Evolutionary conservation across 768 basidiomycete genomes (phyloP).

Genomic region (Serendipita vermifera): DNA sequence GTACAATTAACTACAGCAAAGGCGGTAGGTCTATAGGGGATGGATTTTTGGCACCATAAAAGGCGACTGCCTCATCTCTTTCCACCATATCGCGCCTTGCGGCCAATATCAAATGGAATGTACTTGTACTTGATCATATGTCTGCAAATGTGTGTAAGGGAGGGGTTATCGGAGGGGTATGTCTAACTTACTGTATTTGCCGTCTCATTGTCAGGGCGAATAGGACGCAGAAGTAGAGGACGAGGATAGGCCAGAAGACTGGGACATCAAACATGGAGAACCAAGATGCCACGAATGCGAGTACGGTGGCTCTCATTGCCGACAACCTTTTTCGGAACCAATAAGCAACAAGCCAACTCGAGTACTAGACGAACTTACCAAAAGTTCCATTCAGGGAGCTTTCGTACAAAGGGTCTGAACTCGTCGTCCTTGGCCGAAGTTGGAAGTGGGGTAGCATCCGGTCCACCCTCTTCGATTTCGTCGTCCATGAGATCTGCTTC

Average conservation of each 20-base stretch:
- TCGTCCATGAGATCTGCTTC: constrained; percentile 88
- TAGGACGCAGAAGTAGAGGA: constrained; percentile 91
- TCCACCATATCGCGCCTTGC: constrained; percentile 74
- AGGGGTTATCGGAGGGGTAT: constrained; percentile 6
- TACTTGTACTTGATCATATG: constrained; percentile 99
- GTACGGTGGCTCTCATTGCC: constrained; percentile 72
- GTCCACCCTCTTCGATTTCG: constrained; percentile 88
- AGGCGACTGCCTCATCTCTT: constrained; percentile 21
- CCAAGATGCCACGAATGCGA: constrained; percentile 69
- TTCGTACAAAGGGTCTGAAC: constrained; percentile 90
- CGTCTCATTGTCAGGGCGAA: constrained; percentile 92
- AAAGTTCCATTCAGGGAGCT: constrained; percentile 94
- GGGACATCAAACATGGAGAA: constrained; percentile 88
- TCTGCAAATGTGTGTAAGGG: constrained; percentile 28
- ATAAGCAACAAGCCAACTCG: not conserved
- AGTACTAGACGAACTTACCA: constrained; percentile 42
- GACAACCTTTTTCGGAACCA: constrained; percentile 51
- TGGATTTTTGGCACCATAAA: too few species aligned
- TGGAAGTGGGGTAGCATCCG: constrained; percentile 38
- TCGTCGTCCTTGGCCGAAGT: constrained; percentile 77
- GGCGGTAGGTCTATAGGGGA: too few species aligned
- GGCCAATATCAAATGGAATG: constrained; percentile 88
- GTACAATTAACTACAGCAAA: too few species aligned
- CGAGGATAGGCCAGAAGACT: constrained; percentile 98
- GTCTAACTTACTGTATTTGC: constrained; percentile 72